These are phyloP conservation scores for Oryza meyeriana DNA, from an alignment of 176 grass and related monocot species.

Conservation along the genomic window DNA sequence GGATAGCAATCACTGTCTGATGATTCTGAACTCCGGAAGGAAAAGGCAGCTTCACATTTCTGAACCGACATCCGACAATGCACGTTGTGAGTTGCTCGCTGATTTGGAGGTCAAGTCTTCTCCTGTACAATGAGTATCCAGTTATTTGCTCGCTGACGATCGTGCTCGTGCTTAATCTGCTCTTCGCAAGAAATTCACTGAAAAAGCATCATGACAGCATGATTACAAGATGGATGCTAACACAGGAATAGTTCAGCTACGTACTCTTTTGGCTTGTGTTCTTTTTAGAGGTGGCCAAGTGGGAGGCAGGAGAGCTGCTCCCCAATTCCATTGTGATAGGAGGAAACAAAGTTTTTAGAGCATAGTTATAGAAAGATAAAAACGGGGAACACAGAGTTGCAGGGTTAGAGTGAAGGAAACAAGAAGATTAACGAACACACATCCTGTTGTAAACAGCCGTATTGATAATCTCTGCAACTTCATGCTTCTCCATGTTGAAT, in stretches of 20 bases:
- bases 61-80: constrained; percentile 35
- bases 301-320: background rate
- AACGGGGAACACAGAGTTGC: background rate
- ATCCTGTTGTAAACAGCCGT: background rate
- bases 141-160: background rate
- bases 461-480: background rate
- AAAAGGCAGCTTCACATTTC: background rate
- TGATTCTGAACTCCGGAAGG: background rate
- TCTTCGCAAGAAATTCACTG: background rate
- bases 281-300: background rate
- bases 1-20: constrained; percentile 19
- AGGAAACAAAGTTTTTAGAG: background rate
- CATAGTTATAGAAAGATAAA: background rate
- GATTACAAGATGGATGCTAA: background rate
- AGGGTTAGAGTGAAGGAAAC: background rate
- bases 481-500: background rate
- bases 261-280: background rate
- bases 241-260: background rate
- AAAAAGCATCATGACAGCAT: background rate
- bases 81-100: background rate
- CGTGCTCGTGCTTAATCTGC: background rate
- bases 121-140: background rate
- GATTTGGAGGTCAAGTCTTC: background rate
- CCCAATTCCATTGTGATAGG: background rate
- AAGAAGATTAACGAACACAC: background rate